Evolutionary conservation across 2,329 filamentous ascomycete species (phyloP).

Genomic region (Tympanopsis confertula): DNA sequence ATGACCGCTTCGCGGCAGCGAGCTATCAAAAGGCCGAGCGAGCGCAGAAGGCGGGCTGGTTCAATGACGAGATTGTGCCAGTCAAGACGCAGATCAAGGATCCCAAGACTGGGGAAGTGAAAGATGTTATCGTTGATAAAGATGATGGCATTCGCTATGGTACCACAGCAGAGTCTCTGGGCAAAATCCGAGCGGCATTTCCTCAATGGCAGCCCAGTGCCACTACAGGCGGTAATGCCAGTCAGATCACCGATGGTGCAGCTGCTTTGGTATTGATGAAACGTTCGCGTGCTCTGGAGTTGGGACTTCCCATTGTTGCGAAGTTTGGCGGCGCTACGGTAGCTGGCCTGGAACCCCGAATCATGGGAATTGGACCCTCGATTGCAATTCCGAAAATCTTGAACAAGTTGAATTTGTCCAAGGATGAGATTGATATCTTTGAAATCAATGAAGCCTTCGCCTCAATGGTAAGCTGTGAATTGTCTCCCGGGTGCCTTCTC

Average conservation of each 20-base stretch:
- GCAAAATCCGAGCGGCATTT: slow-evolving; percentile 63
- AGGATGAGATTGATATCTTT: slow-evolving; percentile 59
- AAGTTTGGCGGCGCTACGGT: slow-evolving; percentile 64
- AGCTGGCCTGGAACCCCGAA: slow-evolving; percentile 57
- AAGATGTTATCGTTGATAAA: slow-evolving; percentile 48
- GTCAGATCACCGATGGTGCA: slow-evolving; percentile 63
- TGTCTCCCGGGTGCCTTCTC: too few species aligned
- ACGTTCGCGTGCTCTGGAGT: slow-evolving; percentile 53
- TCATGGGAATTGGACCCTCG: slow-evolving; percentile 62
- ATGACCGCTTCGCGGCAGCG: slow-evolving; percentile 58
- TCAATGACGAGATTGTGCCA: slow-evolving; percentile 63
- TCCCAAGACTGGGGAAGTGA: slow-evolving; percentile 55
- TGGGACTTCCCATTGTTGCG: slow-evolving; percentile 60
- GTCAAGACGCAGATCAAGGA: slow-evolving; percentile 56
- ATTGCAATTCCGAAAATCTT: slow-evolving; percentile 47
- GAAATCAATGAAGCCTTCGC: slow-evolving; percentile 71
- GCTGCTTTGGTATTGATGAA: slow-evolving; percentile 63
- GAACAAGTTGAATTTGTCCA: slow-evolving; percentile 48
- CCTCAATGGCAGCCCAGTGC: slow-evolving; percentile 50
- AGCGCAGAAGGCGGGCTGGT: slow-evolving; percentile 64
- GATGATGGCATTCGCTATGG: slow-evolving; percentile 64
- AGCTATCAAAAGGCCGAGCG: slow-evolving; percentile 56
- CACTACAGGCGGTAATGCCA: slow-evolving; percentile 62
- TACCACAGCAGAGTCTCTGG: slow-evolving; percentile 55
- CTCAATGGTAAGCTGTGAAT: slow-evolving; percentile 49